Evolutionary conservation across 2,329 filamentous ascomycete genomes (phyloP).

Genomic region (Helicocarpus griseus): DNA sequence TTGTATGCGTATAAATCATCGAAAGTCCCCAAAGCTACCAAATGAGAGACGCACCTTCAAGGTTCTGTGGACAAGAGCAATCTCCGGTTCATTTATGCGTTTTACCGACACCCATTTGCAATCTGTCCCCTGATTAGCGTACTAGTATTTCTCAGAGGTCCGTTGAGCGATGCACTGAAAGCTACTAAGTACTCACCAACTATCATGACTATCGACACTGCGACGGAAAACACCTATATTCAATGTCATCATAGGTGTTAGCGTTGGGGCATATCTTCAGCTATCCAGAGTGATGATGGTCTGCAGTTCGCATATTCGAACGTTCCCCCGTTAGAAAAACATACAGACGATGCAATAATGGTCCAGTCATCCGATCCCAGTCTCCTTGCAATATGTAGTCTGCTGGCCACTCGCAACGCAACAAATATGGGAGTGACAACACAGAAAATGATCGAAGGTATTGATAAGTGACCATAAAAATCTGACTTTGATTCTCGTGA

Average conservation of each 20-base stretch:
- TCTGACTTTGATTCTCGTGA: neutral
- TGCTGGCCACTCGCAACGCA: neutral
- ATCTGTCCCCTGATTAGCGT: neutral
- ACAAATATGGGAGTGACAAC: neutral
- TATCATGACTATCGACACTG: neutral
- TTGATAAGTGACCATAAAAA: neutral
- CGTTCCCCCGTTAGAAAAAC: neutral
- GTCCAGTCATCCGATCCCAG: conserved; percentile 2
- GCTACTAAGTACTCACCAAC: too few relatives aligned
- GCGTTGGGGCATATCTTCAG: neutral
- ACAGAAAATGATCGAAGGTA: neutral
- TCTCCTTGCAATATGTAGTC: neutral
- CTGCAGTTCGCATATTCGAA: neutral
- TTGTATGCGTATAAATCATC: too few relatives aligned
- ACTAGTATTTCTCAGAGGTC: neutral
- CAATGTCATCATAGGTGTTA: neutral
- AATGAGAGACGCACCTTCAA: neutral
- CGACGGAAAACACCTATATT: neutral
- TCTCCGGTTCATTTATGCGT: neutral
- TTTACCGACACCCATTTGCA: neutral
- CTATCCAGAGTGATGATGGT: neutral
- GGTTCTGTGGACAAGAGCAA: neutral
- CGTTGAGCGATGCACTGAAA: too few relatives aligned
- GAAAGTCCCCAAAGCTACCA: too few relatives aligned
- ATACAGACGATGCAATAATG: neutral